Conservation (phyloP, 306 rosid species). For the Castanopsis chinensis region DNA sequence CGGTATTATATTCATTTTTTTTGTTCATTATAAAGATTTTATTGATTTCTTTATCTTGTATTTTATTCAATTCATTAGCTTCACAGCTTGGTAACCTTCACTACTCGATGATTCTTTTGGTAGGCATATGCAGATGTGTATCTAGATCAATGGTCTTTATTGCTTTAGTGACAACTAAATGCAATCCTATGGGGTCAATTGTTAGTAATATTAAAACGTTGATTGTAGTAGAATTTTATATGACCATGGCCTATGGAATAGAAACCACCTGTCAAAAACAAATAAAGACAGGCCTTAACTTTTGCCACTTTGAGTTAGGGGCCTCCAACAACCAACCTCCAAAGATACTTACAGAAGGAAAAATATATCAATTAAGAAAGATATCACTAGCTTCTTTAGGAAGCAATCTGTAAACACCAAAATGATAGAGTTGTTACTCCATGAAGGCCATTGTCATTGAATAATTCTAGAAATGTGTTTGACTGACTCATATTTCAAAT, state of each 20-base stretch:
- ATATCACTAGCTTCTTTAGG: neutral
- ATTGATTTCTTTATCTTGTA: neutral
- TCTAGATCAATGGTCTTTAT: neutral
- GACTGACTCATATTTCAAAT: neutral
- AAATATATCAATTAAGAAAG: neutral
- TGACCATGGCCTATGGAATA: neutral
- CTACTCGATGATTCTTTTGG: neutral
- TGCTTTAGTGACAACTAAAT: too few relatives aligned
- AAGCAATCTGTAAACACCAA: neutral
- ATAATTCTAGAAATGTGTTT: neutral
- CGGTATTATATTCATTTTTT: conserved; percentile 34
- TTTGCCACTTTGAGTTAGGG: neutral
- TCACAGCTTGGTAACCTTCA: neutral
- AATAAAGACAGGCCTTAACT: neutral
- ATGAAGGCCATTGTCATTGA: neutral
- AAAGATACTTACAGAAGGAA: too few relatives aligned
- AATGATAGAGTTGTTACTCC: neutral
- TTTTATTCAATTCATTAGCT: neutral
- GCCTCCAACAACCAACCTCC: neutral
- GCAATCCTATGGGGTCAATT: neutral
- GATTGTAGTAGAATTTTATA: neutral
- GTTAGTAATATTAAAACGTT: neutral
- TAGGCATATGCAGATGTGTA: neutral
- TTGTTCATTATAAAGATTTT: neutral
- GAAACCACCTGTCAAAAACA: neutral